These are phyloP conservation scores for Alternaria viburni DNA, from an alignment of 2,329 filamentous ascomycete species.

Conservation along the genomic window DNA sequence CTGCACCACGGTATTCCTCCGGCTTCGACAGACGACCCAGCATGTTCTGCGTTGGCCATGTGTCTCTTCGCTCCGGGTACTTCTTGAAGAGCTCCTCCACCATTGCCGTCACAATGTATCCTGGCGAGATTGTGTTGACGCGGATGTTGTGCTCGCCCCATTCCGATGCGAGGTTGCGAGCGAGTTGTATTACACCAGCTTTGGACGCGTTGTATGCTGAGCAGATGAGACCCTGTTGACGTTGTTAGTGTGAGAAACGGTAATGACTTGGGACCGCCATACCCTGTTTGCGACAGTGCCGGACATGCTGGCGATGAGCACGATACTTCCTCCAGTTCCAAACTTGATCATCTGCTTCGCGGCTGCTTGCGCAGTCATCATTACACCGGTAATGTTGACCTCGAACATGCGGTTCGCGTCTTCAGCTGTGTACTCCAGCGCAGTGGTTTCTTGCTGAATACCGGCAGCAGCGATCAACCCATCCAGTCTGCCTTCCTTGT, in stretches of 20 bases:
- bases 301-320: slow-evolving; percentile 68
- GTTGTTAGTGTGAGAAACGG: slow-evolving; percentile 16
- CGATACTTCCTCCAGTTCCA: slow-evolving; percentile 66
- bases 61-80: slow-evolving; percentile 68
- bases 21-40: slow-evolving; percentile 57
- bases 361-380: slow-evolving; percentile 69
- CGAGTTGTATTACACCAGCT: slow-evolving; percentile 74
- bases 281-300: slow-evolving; percentile 68
- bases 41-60: slow-evolving; percentile 89
- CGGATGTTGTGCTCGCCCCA: slow-evolving; percentile 77
- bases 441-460: slow-evolving; percentile 82
- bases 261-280: slow-evolving; percentile 37
- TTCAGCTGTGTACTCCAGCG: slow-evolving; percentile 75
- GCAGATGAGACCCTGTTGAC: slow-evolving; percentile 65
- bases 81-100: slow-evolving; percentile 78
- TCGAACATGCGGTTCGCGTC: slow-evolving; percentile 69
- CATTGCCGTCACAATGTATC: slow-evolving; percentile 84
- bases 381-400: slow-evolving; percentile 66
- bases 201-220: slow-evolving; percentile 79
- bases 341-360: slow-evolving; percentile 69
- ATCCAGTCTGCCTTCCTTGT: slow-evolving; percentile 74
- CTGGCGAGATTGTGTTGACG: slow-evolving; percentile 81
- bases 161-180: slow-evolving; percentile 72
- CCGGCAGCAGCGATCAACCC: slow-evolving; percentile 77
- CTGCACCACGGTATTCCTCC: slow-evolving; percentile 47